phyloP scores from a whole-genome alignment of 257 asterid genomes.

The Jasminum sambac region DNA sequence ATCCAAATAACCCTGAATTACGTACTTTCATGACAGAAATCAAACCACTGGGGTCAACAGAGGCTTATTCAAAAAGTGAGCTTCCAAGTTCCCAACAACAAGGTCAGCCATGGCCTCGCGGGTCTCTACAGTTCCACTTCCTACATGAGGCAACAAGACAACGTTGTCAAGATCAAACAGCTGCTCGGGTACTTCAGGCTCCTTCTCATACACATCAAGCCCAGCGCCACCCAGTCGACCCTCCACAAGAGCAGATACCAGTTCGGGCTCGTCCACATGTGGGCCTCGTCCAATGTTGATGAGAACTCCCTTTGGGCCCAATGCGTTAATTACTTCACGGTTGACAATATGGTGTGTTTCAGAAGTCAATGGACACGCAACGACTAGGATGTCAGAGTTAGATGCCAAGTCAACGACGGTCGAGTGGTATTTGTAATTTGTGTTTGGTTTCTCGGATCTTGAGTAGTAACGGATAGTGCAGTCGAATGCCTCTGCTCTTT shows the following conservation, averaged over 20 bases:
- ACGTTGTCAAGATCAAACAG: conserved; percentile 57
- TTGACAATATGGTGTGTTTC: conserved; percentile 64
- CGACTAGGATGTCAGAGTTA: conserved; percentile 51
- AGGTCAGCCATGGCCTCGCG: conserved; percentile 71
- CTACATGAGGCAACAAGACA: conserved; percentile 71
- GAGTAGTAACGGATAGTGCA: conserved; percentile 70
- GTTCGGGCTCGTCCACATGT: conserved; percentile 64
- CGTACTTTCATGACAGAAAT: conserved; percentile 8
- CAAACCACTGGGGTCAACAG: conserved; percentile 65
- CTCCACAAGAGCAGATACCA: conserved; percentile 60
- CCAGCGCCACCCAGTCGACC: conserved; percentile 91
- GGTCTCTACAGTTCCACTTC: conserved; percentile 64
- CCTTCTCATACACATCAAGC: conserved; percentile 76
- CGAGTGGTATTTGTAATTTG: conserved; percentile 49
- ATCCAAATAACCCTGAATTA: background rate
- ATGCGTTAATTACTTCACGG: conserved; percentile 55
- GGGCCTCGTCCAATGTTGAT: conserved; percentile 75
- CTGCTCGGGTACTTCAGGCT: conserved; percentile 61
- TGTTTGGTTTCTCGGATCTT: conserved; percentile 54
- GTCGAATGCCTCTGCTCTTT: conserved; percentile 72
- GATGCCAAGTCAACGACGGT: conserved; percentile 53
- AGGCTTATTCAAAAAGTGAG: conserved; percentile 60
- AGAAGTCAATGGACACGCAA: conserved; percentile 60
- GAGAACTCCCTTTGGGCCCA: conserved; percentile 71
- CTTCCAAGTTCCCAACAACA: conserved; percentile 68